Percentiles rank a stretch among this genome's conserved stretches.
These are phyloP conservation scores for Lentinula edodes DNA, from an alignment of 768 basidiomycete genomes.

Conservation along the genomic window DNA sequence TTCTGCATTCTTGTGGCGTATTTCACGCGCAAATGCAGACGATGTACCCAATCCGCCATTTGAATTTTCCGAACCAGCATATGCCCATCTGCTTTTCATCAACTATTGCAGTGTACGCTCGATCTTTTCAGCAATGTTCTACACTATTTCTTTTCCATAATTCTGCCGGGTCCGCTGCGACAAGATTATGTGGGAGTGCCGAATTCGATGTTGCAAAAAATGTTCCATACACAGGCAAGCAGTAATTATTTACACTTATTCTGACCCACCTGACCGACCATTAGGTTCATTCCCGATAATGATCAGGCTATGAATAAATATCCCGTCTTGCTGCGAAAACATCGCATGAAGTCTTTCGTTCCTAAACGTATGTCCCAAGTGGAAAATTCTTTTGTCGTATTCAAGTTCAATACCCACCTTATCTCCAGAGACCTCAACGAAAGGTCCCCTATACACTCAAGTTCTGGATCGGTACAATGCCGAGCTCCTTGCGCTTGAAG, in stretches of 20 bases:
- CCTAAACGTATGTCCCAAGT: neutral
- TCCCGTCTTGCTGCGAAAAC: neutral
- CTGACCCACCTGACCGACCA: too few species aligned
- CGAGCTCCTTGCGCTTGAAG: neutral
- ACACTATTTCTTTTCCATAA: neutral
- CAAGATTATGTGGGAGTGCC: neutral
- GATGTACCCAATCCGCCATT: slow-evolving; percentile 20
- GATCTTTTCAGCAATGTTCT: neutral
- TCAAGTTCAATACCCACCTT: neutral
- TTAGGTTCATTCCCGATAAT: neutral
- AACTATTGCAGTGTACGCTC: slow-evolving; percentile 23
- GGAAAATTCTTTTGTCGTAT: neutral
- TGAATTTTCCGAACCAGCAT: slow-evolving; percentile 22
- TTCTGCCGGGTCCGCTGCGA: neutral
- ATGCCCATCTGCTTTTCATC: slow-evolving; percentile 20
- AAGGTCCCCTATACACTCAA: neutral
- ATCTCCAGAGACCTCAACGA: neutral
- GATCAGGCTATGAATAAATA: neutral
- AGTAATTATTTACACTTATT: neutral
- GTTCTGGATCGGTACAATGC: neutral
- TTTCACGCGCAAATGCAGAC: slow-evolving; percentile 15
- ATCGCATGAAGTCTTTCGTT: neutral
- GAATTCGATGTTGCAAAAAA: neutral
- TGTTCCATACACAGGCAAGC: neutral
- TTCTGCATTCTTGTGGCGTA: slow-evolving; percentile 19